Conservation (phyloP, 495 filamentous ascomycete species). For the Aspergillus hancockii region DNA sequence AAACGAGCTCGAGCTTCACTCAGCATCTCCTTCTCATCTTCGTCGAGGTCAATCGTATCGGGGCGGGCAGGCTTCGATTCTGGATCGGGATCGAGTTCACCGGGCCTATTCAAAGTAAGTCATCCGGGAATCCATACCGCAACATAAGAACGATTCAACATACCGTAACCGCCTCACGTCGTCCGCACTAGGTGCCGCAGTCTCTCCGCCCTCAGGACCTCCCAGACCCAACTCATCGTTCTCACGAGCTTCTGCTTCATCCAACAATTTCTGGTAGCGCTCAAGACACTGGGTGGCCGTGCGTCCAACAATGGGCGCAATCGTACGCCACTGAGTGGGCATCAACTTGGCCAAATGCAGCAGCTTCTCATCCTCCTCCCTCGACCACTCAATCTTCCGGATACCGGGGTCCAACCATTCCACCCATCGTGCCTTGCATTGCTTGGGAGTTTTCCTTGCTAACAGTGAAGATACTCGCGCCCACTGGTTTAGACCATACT, state of each 20-base stretch:
- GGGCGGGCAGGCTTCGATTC: conserved; percentile 96
- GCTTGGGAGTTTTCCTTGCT: conserved; percentile 96
- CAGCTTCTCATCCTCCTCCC: conserved; percentile 97
- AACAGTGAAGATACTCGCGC: conserved; percentile 96
- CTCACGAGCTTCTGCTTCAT: conserved; percentile 92
- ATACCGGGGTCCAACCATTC: conserved; percentile 99
- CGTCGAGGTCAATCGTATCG: conserved; percentile 96
- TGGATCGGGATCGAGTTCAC: conserved; percentile 93
- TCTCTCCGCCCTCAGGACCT: conserved; percentile 80
- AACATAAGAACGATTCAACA: conserved; percentile 10
- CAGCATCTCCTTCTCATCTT: conserved; percentile 99
- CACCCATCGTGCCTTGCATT: conserved; percentile 97
- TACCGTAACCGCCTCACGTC: conserved; percentile 83
- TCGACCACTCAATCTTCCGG: conserved; percentile 97
- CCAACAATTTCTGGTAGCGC: conserved; percentile 92
- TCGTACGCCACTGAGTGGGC: conserved; percentile 98
- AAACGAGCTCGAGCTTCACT: conserved; percentile 95
- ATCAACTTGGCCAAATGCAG: conserved; percentile 96
- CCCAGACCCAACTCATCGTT: conserved; percentile 79
- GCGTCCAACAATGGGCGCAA: conserved; percentile 92
- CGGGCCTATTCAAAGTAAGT: conserved; percentile 57
- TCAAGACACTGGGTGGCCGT: conserved; percentile 97
- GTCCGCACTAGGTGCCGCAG: conserved; percentile 85
- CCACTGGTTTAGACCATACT: conserved; percentile 98
- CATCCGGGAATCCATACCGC: not conserved